phyloP scores from a whole-genome alignment of 306 rosid species.

The Cicer arietinum region DNA sequence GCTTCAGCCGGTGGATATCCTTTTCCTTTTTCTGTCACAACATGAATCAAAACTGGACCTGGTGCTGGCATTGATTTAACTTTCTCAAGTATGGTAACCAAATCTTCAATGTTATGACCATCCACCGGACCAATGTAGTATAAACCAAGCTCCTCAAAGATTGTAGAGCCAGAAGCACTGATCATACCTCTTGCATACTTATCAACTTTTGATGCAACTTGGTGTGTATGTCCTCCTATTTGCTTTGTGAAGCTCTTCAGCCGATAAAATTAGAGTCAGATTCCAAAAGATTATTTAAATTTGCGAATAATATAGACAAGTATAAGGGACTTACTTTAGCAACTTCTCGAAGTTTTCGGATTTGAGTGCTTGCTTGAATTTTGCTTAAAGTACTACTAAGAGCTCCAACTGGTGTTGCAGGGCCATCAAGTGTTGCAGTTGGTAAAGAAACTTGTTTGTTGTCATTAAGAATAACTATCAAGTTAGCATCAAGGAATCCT shows the following conservation, averaged over 20 bases:
- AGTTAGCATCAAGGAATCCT: constrained; percentile 78
- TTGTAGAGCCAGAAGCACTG: constrained; percentile 77
- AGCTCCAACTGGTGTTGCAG: constrained; percentile 92
- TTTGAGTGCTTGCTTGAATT: constrained; percentile 82
- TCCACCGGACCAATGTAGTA: constrained; percentile 94
- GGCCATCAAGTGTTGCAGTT: constrained; percentile 94
- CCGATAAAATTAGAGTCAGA: constrained; percentile 41
- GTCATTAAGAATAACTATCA: constrained; percentile 87
- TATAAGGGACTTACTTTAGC: constrained; percentile 67
- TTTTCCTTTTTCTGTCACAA: constrained; percentile 91
- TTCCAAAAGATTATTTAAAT: constrained; percentile 4
- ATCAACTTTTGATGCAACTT: constrained; percentile 89
- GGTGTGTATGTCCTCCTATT: constrained; percentile 74
- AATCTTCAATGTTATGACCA: constrained; percentile 76
- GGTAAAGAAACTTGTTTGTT: constrained; percentile 97
- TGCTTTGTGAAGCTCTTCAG: constrained; percentile 70
- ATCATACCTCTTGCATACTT: constrained; percentile 87
- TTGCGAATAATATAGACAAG: background rate
- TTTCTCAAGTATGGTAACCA: constrained; percentile 68
- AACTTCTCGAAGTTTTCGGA: constrained; percentile 81
- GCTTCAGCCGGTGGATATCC: constrained; percentile 93
- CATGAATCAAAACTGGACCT: constrained; percentile 88
- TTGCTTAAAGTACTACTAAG: constrained; percentile 74
- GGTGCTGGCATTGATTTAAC: constrained; percentile 83
- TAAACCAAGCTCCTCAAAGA: constrained; percentile 91